Percentiles rank a stretch among this genome's conserved stretches.
phyloP scores from a whole-genome alignment of 1,284 basidiomycete genomes.

The Somion occarium region DNA sequence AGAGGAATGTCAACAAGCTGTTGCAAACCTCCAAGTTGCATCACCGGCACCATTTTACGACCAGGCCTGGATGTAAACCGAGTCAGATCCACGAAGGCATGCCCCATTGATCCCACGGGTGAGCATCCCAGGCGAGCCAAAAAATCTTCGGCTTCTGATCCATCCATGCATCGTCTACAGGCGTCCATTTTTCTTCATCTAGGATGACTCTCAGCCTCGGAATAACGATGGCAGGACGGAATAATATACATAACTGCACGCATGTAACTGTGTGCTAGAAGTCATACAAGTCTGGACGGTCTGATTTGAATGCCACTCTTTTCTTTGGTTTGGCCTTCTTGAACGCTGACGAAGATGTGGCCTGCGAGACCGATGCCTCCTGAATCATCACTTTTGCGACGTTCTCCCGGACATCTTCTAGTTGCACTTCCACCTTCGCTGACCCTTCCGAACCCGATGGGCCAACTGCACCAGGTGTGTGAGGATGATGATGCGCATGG shows the following conservation, averaged over 20 bases:
- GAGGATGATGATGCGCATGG: constrained; percentile 9
- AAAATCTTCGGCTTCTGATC: no score
- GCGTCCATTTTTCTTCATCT: no score
- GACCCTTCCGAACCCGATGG: constrained; percentile 20
- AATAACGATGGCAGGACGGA: neutral
- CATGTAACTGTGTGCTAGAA: constrained; percentile 34
- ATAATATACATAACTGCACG: neutral
- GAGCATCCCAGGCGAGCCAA: no score
- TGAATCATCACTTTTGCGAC: constrained; percentile 9
- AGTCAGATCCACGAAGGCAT: no score
- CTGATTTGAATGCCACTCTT: constrained; percentile 65
- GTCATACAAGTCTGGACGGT: constrained; percentile 61
- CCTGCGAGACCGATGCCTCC: constrained; percentile 10
- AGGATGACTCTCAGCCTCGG: no score
- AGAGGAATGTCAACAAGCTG: constrained; percentile 27
- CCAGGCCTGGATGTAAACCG: no score
- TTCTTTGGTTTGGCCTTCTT: constrained; percentile 54
- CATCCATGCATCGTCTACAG: no score
- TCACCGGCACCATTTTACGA: no score
- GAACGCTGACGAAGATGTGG: constrained; percentile 23
- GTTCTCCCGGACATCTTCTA: constrained; percentile 8
- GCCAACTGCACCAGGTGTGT: constrained; percentile 10
- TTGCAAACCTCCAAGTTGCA: neutral
- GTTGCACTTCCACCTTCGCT: constrained; percentile 23
- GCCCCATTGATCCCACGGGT: no score